These are phyloP conservation scores for Diaporthe ampelina DNA, from an alignment of 2,329 filamentous ascomycete genomes.

Conservation along the genomic window DNA sequence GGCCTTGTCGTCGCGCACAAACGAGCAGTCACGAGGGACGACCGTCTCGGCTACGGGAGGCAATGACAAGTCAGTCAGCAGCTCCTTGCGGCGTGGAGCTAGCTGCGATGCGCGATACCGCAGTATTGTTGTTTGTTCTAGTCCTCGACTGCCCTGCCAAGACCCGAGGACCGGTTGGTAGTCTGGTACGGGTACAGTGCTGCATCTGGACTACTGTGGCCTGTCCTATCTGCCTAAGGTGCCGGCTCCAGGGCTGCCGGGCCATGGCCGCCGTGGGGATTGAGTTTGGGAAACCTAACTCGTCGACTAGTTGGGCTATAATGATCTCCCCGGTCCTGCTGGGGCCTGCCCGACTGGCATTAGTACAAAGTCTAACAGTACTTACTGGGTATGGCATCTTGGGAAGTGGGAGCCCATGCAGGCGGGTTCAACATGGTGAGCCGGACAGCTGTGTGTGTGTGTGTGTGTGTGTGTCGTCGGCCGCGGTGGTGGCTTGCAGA, in stretches of 20 bases:
- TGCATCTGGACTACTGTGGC: neutral
- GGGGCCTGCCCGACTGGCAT: slow-evolving; percentile 21
- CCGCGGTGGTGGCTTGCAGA: slow-evolving; percentile 26
- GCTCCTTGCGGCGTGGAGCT: slow-evolving; percentile 23
- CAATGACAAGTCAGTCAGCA: slow-evolving; percentile 16
- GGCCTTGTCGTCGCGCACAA: slow-evolving; percentile 30
- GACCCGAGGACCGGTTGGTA: slow-evolving; percentile 4
- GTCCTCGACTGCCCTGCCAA: slow-evolving; percentile 31
- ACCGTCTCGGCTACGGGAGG: slow-evolving; percentile 15
- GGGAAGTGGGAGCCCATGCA: slow-evolving; percentile 8
- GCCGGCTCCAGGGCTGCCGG: slow-evolving; percentile 10
- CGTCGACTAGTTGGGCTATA: neutral
- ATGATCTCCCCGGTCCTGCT: slow-evolving; percentile 7
- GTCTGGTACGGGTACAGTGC: slow-evolving; percentile 13
- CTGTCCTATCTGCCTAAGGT: slow-evolving; percentile 2
- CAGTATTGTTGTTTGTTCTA: neutral
- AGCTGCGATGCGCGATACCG: neutral
- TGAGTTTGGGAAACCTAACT: slow-evolving; percentile 10
- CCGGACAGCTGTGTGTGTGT: neutral
- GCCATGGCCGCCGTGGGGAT: slow-evolving; percentile 16
- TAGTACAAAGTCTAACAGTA: neutral
- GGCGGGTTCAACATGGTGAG: neutral
- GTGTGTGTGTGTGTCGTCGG: slow-evolving; percentile 1
- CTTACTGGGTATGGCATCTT: neutral
- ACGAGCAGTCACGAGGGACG: slow-evolving; percentile 35